Evolutionary conservation across 2,329 filamentous ascomycete genomes (phyloP).

Genomic region (Ceratocystis variospora): DNA sequence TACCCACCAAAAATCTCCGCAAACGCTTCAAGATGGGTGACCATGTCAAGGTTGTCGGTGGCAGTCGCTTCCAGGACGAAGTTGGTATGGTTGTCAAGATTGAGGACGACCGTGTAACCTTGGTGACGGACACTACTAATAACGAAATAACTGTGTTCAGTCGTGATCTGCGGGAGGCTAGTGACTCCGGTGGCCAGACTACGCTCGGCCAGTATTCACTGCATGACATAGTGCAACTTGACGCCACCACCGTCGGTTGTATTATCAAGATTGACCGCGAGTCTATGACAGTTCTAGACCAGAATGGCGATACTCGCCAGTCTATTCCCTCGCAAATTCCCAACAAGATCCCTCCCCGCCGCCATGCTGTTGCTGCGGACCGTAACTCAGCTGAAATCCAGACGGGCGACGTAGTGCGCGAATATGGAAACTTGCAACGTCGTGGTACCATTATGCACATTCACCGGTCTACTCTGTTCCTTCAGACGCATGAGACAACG

Average conservation of each 20-base stretch:
- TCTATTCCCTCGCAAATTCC: slow-evolving; percentile 84
- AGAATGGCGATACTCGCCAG: slow-evolving; percentile 69
- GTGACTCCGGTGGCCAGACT: slow-evolving; percentile 76
- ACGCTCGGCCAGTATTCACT: slow-evolving; percentile 79
- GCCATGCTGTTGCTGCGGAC: slow-evolving; percentile 79
- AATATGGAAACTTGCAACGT: slow-evolving; percentile 71
- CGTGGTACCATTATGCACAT: slow-evolving; percentile 88
- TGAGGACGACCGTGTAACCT: slow-evolving; percentile 77
- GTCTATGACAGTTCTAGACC: slow-evolving; percentile 76
- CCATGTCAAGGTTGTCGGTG: slow-evolving; percentile 96
- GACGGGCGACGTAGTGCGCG: slow-evolving; percentile 81
- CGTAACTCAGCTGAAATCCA: slow-evolving; percentile 87
- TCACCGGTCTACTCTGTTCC: slow-evolving; percentile 80
- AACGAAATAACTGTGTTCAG: slow-evolving; percentile 95
- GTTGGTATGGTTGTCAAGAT: slow-evolving; percentile 95
- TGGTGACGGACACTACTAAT: slow-evolving; percentile 85
- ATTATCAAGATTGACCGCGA: slow-evolving; percentile 93
- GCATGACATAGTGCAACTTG: slow-evolving; percentile 86
- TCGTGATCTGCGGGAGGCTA: slow-evolving; percentile 86
- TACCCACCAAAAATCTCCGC: slow-evolving; percentile 78
- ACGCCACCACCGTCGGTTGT: slow-evolving; percentile 81
- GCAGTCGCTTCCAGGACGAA: slow-evolving; percentile 86
- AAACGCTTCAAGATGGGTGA: slow-evolving; percentile 90
- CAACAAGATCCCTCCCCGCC: slow-evolving; percentile 71
- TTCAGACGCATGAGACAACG: slow-evolving; percentile 68